Evolutionary conservation across 306 rosid genomes (phyloP), one percentile per base, ranked within the genome.

Genomic region (Acacia crassicarpa): DNA sequence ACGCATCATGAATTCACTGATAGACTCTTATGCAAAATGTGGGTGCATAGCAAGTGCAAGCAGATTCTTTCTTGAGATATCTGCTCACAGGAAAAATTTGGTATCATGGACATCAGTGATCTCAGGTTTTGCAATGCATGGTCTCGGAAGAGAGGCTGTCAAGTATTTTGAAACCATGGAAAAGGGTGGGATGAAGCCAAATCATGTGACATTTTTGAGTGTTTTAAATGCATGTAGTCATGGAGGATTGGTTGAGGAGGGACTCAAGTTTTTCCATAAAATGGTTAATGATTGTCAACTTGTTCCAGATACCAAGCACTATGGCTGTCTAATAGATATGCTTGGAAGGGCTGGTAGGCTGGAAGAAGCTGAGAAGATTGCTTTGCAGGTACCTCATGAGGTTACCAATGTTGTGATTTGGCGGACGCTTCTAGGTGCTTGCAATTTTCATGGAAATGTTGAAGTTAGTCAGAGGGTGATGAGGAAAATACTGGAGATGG

Each of bases 181-280:
- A 83, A 86, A 85, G 80, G 89, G 71, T 48, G 97, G 91, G 10
- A 19, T 91, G 70, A 80, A 72, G 83, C 94, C 93, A 5, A 91
- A 91, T 77, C 84, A 62, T 11, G 91, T 90, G 38, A 88, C 97
- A 0, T 89, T 89, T 65, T 75, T 93, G 67, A 83, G 95, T 46
- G 87, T 91, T 82, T 80, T 91, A 62, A 91, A 82, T 84, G 96
- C 91, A 30, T 93, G 96, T 74, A 91, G 96, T 79, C 96, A 93
- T 56, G 90, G 92, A 74, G 89, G 97, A 33, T 83, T 93, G 74
- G 83, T 93, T n/a, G 93, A 91, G 78, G 94, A 91, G 72, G 96
- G 97, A 70, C 85, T 90, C 41, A 75, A 82, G 68, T 87, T 93
- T 87, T 90, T 90, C 43, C 16, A 65, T 67, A 90, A 87, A 81